Conservation (phyloP, 2,329 filamentous ascomycete species). For the Fusarium nanum region DNA sequence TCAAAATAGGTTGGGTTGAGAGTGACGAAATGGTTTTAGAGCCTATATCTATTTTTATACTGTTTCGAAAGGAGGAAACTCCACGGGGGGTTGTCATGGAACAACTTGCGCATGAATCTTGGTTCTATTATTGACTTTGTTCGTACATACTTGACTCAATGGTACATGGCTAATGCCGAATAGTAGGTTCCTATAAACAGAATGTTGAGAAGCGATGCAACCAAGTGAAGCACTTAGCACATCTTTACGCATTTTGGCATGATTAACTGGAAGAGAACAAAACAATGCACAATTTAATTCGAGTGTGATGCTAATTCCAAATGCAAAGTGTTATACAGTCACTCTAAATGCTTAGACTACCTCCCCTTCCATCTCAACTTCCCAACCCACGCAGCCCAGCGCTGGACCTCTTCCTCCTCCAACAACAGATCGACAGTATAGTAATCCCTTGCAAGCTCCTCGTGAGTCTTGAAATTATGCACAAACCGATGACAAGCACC, state of each 20-base stretch:
- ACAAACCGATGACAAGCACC: constrained; percentile 86
- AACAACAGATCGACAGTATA: constrained; percentile 79
- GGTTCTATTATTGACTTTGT: neutral
- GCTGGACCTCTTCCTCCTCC: constrained; percentile 76
- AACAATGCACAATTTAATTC: neutral
- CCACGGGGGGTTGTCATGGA: neutral
- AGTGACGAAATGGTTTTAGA: neutral
- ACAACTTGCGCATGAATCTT: neutral
- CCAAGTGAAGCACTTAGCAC: neutral
- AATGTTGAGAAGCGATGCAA: neutral
- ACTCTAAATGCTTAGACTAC: neutral
- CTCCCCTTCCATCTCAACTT: constrained; percentile 77
- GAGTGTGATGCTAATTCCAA: neutral
- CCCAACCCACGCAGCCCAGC: constrained; percentile 79
- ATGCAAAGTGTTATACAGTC: neutral
- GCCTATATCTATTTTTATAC: neutral
- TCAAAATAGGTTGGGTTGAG: neutral
- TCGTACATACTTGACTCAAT: neutral
- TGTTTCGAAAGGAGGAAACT: neutral
- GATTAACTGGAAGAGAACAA: neutral
- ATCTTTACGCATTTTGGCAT: neutral
- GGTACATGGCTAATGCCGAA: neutral
- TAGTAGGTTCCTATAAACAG: neutral
- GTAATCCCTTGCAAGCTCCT: constrained; percentile 78
- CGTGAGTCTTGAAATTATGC: constrained; percentile 78